Conservation (phyloP, 441 rosid species). For the Pelargonium myrrhifolium region DNA sequence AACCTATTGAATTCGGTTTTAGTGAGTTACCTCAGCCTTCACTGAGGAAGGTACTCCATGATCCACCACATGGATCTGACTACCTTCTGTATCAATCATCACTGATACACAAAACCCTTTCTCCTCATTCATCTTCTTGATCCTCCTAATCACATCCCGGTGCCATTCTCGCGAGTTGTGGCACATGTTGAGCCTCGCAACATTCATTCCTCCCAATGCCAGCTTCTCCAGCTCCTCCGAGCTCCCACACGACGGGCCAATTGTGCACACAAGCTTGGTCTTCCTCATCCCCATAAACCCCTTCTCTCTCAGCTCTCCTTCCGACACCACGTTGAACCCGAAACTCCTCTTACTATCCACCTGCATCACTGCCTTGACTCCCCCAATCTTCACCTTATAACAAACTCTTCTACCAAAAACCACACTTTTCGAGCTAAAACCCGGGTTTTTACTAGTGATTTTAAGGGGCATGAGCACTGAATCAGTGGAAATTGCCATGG, state of each 20-base stretch:
- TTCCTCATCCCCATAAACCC: conserved; percentile 69
- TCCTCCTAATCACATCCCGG: conserved; percentile 48
- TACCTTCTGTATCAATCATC: conserved; percentile 78
- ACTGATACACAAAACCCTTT: conserved; percentile 54
- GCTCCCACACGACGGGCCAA: conserved; percentile 61
- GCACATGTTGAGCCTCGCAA: conserved; percentile 74
- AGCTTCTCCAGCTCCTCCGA: conserved; percentile 53
- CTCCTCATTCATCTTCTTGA: conserved; percentile 46
- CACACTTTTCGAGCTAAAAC: conserved; percentile 20
- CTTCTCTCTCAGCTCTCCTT: conserved; percentile 49
- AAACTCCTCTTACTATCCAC: conserved; percentile 22
- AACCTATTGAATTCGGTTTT: not conserved
- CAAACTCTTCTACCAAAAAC: conserved; percentile 23
- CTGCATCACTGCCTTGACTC: conserved; percentile 30
- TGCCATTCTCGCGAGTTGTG: conserved; percentile 69
- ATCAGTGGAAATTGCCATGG: conserved; percentile 40
- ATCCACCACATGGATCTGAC: conserved; percentile 68
- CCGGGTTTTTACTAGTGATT: conserved; percentile 16
- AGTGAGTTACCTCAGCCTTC: conserved; percentile 53
- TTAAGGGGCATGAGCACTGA: conserved; percentile 23
- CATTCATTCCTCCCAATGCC: conserved; percentile 70
- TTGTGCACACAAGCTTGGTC: conserved; percentile 71
- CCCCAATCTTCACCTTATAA: conserved; percentile 10
- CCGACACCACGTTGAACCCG: conserved; percentile 45
- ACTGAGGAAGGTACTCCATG: conserved; percentile 61